Evolutionary conservation across 1,139 yeast species (phyloP).

Genomic region (Ashbya aceris): DNA sequence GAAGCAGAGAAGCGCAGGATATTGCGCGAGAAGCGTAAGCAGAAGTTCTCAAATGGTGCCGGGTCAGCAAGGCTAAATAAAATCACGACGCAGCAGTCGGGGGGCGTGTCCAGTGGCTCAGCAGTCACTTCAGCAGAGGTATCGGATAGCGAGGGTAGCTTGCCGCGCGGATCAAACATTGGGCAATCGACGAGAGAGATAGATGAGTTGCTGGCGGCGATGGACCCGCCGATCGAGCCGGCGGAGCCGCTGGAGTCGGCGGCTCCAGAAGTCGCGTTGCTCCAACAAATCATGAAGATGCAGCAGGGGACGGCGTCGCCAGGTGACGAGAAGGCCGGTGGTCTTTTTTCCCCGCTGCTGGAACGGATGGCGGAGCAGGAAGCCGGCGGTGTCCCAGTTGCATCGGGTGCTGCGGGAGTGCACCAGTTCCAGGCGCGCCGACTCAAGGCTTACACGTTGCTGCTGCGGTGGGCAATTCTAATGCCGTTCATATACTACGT

Average conservation of each 20-base stretch:
- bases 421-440: slow-evolving; percentile 24
- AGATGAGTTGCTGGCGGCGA: slow-evolving; percentile 15
- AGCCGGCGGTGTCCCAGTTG: slow-evolving; percentile 7
- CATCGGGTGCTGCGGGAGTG: slow-evolving; percentile 18
- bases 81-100: slow-evolving; percentile 35
- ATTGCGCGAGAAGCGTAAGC: slow-evolving; percentile 61
- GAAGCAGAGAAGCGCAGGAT: slow-evolving; percentile 57
- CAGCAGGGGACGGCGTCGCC: slow-evolving; percentile 6
- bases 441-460: slow-evolving; percentile 24
- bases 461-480: slow-evolving; percentile 27
- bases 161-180: neutral
- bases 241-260: slow-evolving; percentile 2
- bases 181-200: slow-evolving; percentile 12
- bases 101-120: slow-evolving; percentile 31
- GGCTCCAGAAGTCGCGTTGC: slow-evolving; percentile 9
- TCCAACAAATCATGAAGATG: slow-evolving; percentile 8
- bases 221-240: slow-evolving; percentile 7
- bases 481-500: slow-evolving; percentile 24
- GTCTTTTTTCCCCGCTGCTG: slow-evolving; percentile 20
- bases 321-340: slow-evolving; percentile 4
- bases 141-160: slow-evolving; percentile 3
- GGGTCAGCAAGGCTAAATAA: slow-evolving; percentile 48
- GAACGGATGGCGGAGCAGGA: slow-evolving; percentile 11
- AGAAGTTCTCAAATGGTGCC: slow-evolving; percentile 53
- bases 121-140: slow-evolving; percentile 17